Percentiles rank a stretch among this genome's conserved stretches.
phyloP scores from a whole-genome alignment of 352 stramenopile species.

The Thraustochytrium sp. region DNA sequence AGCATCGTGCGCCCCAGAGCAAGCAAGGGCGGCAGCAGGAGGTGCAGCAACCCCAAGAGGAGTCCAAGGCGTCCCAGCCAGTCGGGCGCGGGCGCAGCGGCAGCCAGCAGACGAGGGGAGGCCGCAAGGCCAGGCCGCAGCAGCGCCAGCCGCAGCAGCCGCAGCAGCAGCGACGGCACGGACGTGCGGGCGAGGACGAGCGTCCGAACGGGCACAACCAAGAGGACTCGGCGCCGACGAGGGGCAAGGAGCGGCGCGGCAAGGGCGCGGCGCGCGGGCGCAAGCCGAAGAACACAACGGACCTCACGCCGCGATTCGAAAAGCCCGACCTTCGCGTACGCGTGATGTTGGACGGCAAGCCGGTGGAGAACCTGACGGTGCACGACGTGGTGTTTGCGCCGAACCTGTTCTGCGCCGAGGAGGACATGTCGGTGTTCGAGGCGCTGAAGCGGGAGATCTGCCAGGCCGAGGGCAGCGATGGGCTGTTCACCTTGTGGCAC shows the following conservation, averaged over 20 bases:
- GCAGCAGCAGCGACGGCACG: too few relatives aligned
- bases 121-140: too few relatives aligned
- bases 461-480: not conserved
- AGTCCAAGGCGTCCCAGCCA: too few relatives aligned
- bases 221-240: too few relatives aligned
- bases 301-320: constrained; percentile 7
- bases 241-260: too few relatives aligned
- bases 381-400: constrained; percentile 2
- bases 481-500: not conserved
- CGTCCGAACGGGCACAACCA: too few relatives aligned
- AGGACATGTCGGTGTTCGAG: not conserved
- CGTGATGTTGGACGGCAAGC: not conserved
- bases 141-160: too few relatives aligned
- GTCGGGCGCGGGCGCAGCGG: too few relatives aligned
- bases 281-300: constrained; percentile 15
- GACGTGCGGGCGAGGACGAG: too few relatives aligned
- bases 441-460: not conserved
- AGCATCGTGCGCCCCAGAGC: not conserved
- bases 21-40: too few relatives aligned
- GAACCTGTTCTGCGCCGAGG: not conserved
- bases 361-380: not conserved
- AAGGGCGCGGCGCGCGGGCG: not conserved
- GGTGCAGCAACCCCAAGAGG: too few relatives aligned
- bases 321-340: not conserved
- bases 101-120: too few relatives aligned